Percentiles rank a stretch among this genome's conserved stretches.
These are phyloP conservation scores for Mycosphaerelloides madeirae DNA, from an alignment of 2,329 filamentous ascomycete species.

Conservation along the genomic window DNA sequence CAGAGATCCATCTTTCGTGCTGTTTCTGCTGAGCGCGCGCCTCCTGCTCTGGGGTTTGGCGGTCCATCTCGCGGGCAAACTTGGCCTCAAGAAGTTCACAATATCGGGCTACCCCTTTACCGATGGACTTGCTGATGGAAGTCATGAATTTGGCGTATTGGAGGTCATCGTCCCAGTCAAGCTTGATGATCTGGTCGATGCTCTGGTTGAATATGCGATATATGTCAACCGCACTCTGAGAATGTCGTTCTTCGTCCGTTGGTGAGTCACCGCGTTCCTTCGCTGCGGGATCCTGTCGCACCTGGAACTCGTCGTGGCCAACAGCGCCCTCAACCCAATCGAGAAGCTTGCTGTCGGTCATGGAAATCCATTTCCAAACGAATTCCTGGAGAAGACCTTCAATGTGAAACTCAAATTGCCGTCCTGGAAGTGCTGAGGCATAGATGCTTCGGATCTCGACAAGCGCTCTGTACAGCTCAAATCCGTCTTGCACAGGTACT, in stretches of 20 bases:
- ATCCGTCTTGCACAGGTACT: slow-evolving; percentile 84
- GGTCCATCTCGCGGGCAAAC: slow-evolving; percentile 90
- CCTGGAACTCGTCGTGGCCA: slow-evolving; percentile 80
- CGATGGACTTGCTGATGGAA: slow-evolving; percentile 76
- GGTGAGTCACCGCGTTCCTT: slow-evolving; percentile 48
- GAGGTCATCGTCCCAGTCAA: slow-evolving; percentile 89
- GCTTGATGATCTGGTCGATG: slow-evolving; percentile 75
- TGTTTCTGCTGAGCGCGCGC: slow-evolving; percentile 71
- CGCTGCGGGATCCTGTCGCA: slow-evolving; percentile 61
- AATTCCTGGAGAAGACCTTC: slow-evolving; percentile 84
- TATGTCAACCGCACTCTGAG: slow-evolving; percentile 86
- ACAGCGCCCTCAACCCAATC: slow-evolving; percentile 86
- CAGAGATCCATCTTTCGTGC: slow-evolving; percentile 88
- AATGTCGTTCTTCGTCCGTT: slow-evolving; percentile 80
- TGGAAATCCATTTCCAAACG: slow-evolving; percentile 90
- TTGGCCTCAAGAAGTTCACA: slow-evolving; percentile 83
- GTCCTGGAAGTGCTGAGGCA: slow-evolving; percentile 63
- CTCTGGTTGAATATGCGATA: slow-evolving; percentile 92
- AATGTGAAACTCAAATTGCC: slow-evolving; percentile 79
- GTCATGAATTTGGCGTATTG: slow-evolving; percentile 98
- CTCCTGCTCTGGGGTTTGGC: slow-evolving; percentile 80
- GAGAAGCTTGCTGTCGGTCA: slow-evolving; percentile 72
- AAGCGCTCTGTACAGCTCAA: slow-evolving; percentile 86
- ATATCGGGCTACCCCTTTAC: slow-evolving; percentile 76
- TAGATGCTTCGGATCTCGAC: slow-evolving; percentile 81